Conservation (phyloP, 805 yeast genomes). For the Ogataea glucozyma region DNA sequence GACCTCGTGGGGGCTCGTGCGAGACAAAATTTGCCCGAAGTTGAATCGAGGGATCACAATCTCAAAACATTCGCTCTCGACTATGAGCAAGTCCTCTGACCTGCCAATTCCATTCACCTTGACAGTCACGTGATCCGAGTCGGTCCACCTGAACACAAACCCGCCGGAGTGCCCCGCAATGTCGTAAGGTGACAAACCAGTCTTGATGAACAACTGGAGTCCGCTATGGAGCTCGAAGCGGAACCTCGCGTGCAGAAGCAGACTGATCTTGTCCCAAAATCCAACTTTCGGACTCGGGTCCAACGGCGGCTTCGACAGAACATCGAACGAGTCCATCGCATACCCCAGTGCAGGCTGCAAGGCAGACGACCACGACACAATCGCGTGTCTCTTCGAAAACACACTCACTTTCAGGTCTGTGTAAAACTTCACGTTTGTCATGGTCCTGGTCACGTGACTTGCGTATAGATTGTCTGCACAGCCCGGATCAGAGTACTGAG, state of each 20-base stretch:
- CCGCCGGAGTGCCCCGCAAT: constrained; percentile 61
- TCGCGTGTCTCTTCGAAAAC: constrained; percentile 47
- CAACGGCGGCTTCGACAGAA: constrained; percentile 66
- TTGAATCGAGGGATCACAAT: constrained; percentile 57
- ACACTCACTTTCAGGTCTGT: constrained; percentile 50
- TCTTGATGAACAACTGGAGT: constrained; percentile 62
- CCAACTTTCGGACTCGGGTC: constrained; percentile 67
- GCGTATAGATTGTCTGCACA: constrained; percentile 53
- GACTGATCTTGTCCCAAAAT: constrained; percentile 69
- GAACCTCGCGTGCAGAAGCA: constrained; percentile 54
- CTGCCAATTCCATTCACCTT: constrained; percentile 51
- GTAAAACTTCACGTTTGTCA: constrained; percentile 61
- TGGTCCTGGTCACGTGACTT: constrained; percentile 57
- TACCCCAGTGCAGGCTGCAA: constrained; percentile 61
- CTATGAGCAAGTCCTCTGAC: constrained; percentile 50
- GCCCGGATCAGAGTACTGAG: constrained; percentile 31
- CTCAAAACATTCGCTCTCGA: constrained; percentile 57
- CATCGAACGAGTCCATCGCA: constrained; percentile 65
- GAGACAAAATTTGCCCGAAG: constrained; percentile 30
- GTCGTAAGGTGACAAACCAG: constrained; percentile 59
- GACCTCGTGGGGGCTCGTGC: constrained; percentile 29
- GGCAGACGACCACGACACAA: constrained; percentile 64
- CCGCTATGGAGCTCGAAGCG: constrained; percentile 49
- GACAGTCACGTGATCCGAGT: constrained; percentile 50
- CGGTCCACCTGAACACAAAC: constrained; percentile 63